Evolutionary conservation across 768 basidiomycete species (phyloP).

Genomic region (Holtermanniella nyarrowii): DNA sequence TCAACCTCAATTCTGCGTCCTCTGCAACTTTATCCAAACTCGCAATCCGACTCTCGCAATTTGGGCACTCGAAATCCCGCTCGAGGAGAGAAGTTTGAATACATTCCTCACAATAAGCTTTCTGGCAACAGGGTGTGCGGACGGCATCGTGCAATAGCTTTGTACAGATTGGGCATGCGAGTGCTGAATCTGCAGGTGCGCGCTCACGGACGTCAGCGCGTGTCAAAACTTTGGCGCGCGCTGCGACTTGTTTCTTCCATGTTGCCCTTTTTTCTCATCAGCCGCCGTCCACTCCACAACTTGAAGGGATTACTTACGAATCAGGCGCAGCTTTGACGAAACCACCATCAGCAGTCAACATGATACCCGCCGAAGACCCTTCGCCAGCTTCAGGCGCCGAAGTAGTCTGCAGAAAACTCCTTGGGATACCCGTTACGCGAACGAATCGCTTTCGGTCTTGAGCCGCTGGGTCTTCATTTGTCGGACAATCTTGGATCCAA

Average conservation of each 20-base stretch:
- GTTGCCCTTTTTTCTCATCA: conserved; percentile 53
- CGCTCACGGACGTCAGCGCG: conserved; percentile 77
- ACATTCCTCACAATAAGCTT: conserved; percentile 90
- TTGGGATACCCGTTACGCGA: conserved; percentile 93
- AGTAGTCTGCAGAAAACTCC: conserved; percentile 92
- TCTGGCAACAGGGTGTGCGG: conserved; percentile 88
- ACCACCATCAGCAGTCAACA: conserved; percentile 97
- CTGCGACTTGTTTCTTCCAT: conserved; percentile 72
- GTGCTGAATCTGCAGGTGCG: conserved; percentile 61
- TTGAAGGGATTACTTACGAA: conserved; percentile 52
- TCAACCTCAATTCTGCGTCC: conserved; percentile 69
- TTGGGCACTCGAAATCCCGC: conserved; percentile 87
- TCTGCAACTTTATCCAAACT: conserved; percentile 75
- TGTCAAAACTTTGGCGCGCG: conserved; percentile 63
- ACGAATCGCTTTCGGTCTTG: conserved; percentile 93
- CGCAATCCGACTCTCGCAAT: conserved; percentile 75
- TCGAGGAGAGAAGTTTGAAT: conserved; percentile 89
- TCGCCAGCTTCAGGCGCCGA: conserved; percentile 53
- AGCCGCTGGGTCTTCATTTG: conserved; percentile 88
- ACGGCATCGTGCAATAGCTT: conserved; percentile 89
- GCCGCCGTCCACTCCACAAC: too few relatives aligned
- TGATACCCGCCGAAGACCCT: conserved; percentile 62
- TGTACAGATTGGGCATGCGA: conserved; percentile 84
- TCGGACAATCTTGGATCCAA: conserved; percentile 99
- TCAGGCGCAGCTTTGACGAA: conserved; percentile 97